Evolutionary conservation across 202 grass and related monocot genomes (phyloP).

Genomic region (Carex sylvatica): DNA sequence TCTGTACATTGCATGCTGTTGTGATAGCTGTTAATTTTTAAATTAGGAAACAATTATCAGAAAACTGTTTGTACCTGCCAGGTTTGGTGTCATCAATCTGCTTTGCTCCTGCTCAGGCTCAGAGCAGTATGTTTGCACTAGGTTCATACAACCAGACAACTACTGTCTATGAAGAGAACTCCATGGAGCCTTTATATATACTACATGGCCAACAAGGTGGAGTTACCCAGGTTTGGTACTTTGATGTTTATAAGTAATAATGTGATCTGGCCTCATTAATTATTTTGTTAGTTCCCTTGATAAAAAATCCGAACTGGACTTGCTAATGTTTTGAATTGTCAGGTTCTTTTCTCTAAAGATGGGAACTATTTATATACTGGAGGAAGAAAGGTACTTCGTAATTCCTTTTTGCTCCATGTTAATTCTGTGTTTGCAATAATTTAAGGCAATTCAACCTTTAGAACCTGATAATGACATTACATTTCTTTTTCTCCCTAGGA

Average conservation of each 20-base stretch:
- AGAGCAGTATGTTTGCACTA: conserved; percentile 87
- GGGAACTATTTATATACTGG: conserved; percentile 90
- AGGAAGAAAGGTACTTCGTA: conserved; percentile 78
- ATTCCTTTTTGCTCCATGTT: neutral
- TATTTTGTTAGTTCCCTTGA: neutral
- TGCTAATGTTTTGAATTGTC: conserved; percentile 26
- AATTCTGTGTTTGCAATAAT: conserved; percentile 5
- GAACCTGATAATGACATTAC: conserved; percentile 4
- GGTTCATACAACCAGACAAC: conserved; percentile 94
- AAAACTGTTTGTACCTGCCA: conserved; percentile 32
- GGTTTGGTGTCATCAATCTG: conserved; percentile 87
- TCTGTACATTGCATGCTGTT: conserved; percentile 12
- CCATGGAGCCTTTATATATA: conserved; percentile 89
- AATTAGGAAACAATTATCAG: neutral
- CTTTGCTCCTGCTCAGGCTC: conserved; percentile 52
- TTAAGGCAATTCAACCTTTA: conserved; percentile 15
- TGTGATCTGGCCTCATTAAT: neutral
- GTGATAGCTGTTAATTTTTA: neutral
- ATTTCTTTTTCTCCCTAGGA: conserved; percentile 50
- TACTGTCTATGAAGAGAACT: conserved; percentile 73
- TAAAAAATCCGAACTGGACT: conserved; percentile 25
- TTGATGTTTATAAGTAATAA: neutral
- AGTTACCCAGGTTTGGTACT: conserved; percentile 76
- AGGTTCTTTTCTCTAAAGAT: conserved; percentile 94
- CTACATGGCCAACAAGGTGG: conserved; percentile 83